Evolutionary conservation across 2,329 filamentous ascomycete species (phyloP).

Genomic region (Pseudopithomyces chartarum): DNA sequence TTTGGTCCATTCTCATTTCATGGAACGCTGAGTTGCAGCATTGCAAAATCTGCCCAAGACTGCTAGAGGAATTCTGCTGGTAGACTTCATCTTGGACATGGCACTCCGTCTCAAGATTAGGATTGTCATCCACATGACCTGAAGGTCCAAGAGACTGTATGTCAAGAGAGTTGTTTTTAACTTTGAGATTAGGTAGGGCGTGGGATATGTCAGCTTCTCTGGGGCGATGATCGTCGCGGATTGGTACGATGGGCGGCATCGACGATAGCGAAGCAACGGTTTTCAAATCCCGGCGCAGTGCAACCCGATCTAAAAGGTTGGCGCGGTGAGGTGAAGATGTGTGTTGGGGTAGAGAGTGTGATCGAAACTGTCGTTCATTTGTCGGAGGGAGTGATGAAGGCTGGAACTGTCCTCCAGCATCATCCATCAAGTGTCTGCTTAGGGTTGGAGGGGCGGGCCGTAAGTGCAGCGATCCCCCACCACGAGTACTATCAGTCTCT

Average conservation of each 20-base stretch:
- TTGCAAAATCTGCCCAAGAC: slow-evolving; percentile 29
- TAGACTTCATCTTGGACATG: slow-evolving; percentile 1
- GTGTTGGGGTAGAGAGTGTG: slow-evolving; percentile 28
- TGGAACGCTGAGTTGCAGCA: slow-evolving; percentile 30
- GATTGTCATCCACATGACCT: background rate
- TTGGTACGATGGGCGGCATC: slow-evolving; percentile 19
- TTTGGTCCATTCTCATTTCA: slow-evolving; percentile 7
- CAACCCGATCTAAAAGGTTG: slow-evolving; percentile 19
- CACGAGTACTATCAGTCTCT: slow-evolving; percentile 3
- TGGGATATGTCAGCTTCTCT: background rate
- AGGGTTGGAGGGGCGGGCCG: slow-evolving; percentile 11
- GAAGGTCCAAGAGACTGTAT: background rate
- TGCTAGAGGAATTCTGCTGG: slow-evolving; percentile 27
- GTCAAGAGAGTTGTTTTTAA: slow-evolving; percentile 1
- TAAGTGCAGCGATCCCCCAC: slow-evolving; percentile 10
- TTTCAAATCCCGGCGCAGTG: slow-evolving; percentile 10
- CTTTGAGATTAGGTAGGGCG: background rate
- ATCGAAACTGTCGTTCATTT: slow-evolving; percentile 23
- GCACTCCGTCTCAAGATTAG: background rate
- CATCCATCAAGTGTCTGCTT: slow-evolving; percentile 11
- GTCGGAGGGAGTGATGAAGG: slow-evolving; percentile 24
- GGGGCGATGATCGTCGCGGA: background rate
- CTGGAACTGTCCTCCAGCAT: slow-evolving; percentile 15
- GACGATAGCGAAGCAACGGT: slow-evolving; percentile 20
- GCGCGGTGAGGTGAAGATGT: slow-evolving; percentile 23